Evolutionary conservation across 2,329 filamentous ascomycete species (phyloP).

Genomic region (Claviceps digitariae): DNA sequence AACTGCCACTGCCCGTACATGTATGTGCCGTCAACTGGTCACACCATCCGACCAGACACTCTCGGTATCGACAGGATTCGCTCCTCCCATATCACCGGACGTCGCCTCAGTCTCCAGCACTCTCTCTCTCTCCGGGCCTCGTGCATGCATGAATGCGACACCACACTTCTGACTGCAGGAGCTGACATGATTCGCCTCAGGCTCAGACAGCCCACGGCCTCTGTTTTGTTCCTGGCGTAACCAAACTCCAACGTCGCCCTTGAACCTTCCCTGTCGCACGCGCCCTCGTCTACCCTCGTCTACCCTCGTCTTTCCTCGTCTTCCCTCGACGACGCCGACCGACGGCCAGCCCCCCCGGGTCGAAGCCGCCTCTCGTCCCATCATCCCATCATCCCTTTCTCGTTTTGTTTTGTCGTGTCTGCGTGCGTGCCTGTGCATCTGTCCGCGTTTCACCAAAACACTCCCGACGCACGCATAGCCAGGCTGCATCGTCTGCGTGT

Average conservation of each 20-base stretch:
- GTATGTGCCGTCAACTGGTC: background rate
- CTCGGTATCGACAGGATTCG: background rate
- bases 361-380: too few relatives aligned
- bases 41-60: background rate
- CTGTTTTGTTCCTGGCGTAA: background rate
- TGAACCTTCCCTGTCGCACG: background rate
- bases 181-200: conserved; percentile 7
- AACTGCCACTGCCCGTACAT: too few relatives aligned
- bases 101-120: background rate
- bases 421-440: too few relatives aligned
- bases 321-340: background rate
- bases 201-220: conserved; percentile 4
- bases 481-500: background rate
- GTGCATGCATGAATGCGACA: background rate
- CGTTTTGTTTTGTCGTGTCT: background rate
- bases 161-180: conserved; percentile 3
- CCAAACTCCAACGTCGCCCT: background rate
- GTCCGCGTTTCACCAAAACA: too few relatives aligned
- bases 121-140: background rate
- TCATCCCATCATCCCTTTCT: background rate
- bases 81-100: background rate
- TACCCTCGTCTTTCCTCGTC: background rate
- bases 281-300: background rate
- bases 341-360: background rate
- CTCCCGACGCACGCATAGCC: background rate